phyloP scores from a whole-genome alignment of 164 flowering plant genomes.

The Chimonanthus praecox region DNA sequence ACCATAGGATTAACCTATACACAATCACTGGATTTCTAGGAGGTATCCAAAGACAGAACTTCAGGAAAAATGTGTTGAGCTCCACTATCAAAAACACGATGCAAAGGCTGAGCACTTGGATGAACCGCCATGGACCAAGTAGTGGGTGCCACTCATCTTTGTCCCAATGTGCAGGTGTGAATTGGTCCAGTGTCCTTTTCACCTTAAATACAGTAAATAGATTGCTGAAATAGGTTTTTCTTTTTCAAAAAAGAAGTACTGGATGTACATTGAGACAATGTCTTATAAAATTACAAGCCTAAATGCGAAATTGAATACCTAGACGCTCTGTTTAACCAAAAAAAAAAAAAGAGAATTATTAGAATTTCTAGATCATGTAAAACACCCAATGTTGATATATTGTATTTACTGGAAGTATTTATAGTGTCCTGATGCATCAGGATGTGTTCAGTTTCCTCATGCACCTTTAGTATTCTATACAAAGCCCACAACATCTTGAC shows the following conservation, averaged over 20 bases:
- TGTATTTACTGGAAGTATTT: too few species aligned
- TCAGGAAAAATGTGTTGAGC: conserved; percentile 93
- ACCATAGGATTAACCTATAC: conserved; percentile 89
- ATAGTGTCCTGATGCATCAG: too few species aligned
- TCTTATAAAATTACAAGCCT: too few species aligned
- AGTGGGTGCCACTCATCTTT: conserved; percentile 99
- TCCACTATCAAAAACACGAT: conserved; percentile 86
- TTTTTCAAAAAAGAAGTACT: neutral
- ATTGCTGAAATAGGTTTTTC: neutral
- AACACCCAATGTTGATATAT: too few species aligned
- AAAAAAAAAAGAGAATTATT: too few species aligned
- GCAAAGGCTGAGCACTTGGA: conserved; percentile 92
- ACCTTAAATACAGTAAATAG: conserved; percentile 39
- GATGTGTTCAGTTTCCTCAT: too few species aligned
- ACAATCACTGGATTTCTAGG: conserved; percentile 83
- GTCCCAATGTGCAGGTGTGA: conserved; percentile 99
- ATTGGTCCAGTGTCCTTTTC: conserved; percentile 86
- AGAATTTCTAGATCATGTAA: too few species aligned
- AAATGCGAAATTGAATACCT: too few species aligned
- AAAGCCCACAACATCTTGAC: too few species aligned
- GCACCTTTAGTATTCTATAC: too few species aligned
- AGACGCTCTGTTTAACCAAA: too few species aligned
- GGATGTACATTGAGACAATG: neutral
- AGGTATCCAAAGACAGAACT: conserved; percentile 98
- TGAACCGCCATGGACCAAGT: conserved; percentile 93